Base-by-base conservation (phyloP, 768 basidiomycete genomes). In the Plicaturopsis crispa region DNA sequence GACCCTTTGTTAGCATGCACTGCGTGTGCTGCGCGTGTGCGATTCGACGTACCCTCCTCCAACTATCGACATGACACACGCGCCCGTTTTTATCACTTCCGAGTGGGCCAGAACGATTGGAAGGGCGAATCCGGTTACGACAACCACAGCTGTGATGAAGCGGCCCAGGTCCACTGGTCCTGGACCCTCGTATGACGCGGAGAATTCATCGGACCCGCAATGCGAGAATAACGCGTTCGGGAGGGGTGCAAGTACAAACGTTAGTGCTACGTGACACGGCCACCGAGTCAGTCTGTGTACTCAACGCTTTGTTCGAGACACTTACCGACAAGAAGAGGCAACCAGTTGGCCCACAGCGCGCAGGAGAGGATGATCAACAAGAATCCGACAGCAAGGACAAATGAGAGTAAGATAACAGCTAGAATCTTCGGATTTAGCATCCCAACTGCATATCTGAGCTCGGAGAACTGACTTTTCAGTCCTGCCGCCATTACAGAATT, bases 301-400 rank as follows among this genome's bases (percentile, higher is more conserved):
- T 33, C 17, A 18, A 10, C 14, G 26, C 38, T 18, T 28, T 26
- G 24, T 16, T 14, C n/a, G n/a, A n/a, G n/a, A n/a, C 14, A 69
- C 86, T 46, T 49, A 96, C 96, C 96, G 47, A 97, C 94, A 47
- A 98, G 73, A 36, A 99, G 70, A 23, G 96, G 96, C 16, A 98
- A 70, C 96, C 96, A 99, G 59, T 99, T 99, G 11, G 78, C 66
- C 83, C 84, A 98, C 21, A 98, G 67, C 5, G 96, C 96, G 57
- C 96, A 98, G 1, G 90, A 90, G 17, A 99, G 80, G 59, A 99
- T 99, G 54, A 98, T 88, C 54, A 98, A 77, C 41, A 99, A 66
- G 67, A 99, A 99, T n/a, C 96, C 96, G 12, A 94, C 75, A 5
- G 96, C 96, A 35, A 99, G 82, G 38, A 97, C 89, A 63, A 99